Base-by-base conservation (phyloP, 2,329 filamentous ascomycete species). In the Arthrinium phaeospermum region DNA sequence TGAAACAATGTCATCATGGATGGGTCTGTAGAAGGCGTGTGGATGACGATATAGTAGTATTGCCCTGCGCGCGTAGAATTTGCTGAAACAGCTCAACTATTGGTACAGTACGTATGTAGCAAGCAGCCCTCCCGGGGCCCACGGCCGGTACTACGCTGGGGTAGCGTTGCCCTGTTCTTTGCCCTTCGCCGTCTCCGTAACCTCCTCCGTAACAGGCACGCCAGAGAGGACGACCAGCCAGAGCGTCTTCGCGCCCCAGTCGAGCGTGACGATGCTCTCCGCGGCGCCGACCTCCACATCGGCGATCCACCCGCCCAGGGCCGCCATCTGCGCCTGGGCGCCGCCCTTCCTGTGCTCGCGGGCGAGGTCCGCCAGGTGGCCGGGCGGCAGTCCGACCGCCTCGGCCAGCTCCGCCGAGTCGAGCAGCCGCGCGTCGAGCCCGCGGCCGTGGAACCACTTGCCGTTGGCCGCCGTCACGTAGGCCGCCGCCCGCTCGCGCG, bases 401-500 rank as follows among this genome's bases (percentile, higher is more conserved):
- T 69, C 67, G 19, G 71, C 57, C 37, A 80, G 75, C 73, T 78
- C 76, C 24, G 51, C 41, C 37, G 80, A 77, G 61, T 83, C 81
- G 4, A 85, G 68, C 30, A 86, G 46, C 8, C 74, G 76, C 0
- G 83, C 83, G 13, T 82, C 76, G 3, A 87, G 75, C 0, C 84
- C 83, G 4, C 85, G 78, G 24, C 76, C 74, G 22, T 78, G 73
- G 14, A 87, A 73, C 85, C 85, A 87, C 71, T 86, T 80, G 64
- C 77, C 76, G 69, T 86, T 86, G 0, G 84, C 85, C 0, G 84
- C 83, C 4, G 78, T 77, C 0, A 82, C 76, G 69, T 87, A 87
- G 0, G 82, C 82, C 5, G 79, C 77, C 0, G 84, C 85, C 13
- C 86, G 77, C 73, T 85, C 82, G 1, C 80, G 77, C 0, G 85